Percentiles rank a stretch among this genome's conserved stretches.
These are phyloP conservation scores for Mrakiaceae sp. DNA, from an alignment of 1,284 basidiomycete genomes.

Conservation along the genomic window DNA sequence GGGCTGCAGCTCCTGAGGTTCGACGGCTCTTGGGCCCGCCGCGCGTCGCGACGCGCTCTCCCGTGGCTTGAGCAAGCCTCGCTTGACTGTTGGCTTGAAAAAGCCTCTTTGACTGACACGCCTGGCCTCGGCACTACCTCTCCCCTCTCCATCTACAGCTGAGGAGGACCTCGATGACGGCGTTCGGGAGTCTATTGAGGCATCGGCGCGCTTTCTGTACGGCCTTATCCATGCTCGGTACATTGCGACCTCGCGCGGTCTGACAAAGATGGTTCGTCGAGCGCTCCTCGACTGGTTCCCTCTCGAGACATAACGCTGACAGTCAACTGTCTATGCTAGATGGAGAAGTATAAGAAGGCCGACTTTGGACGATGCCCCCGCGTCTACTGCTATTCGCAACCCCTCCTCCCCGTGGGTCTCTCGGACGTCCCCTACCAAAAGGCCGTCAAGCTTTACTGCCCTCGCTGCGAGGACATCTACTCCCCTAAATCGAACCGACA, in stretches of 20 bases:
- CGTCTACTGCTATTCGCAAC: conserved; percentile 80
- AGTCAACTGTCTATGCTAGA: conserved; percentile 39
- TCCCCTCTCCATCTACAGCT: conserved; percentile 22
- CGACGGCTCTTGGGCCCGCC: no score
- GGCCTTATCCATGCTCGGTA: conserved; percentile 94
- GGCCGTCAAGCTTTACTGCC: conserved; percentile 92
- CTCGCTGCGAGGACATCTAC: conserved; percentile 91
- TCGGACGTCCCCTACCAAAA: conserved; percentile 91
- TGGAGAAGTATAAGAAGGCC: conserved; percentile 92
- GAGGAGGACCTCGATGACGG: conserved; percentile 42
- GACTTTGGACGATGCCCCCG: conserved; percentile 94
- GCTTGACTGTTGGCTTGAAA: no score
- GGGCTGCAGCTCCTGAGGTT: no score
- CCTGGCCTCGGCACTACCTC: conserved; percentile 1
- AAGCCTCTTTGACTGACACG: background rate
- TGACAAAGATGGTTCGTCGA: conserved; percentile 78
- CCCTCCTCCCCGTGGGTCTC: conserved; percentile 86
- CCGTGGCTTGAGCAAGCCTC: no score
- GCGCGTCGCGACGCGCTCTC: no score
- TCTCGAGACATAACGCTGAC: background rate
- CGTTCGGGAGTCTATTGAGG: conserved; percentile 51
- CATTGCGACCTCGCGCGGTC: conserved; percentile 85
- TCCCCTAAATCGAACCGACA: conserved; percentile 88
- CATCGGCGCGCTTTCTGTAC: conserved; percentile 79
- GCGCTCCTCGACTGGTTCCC: conserved; percentile 8